Conservation (phyloP, 1,139 yeast genomes). For the Pichia sp. region DNA sequence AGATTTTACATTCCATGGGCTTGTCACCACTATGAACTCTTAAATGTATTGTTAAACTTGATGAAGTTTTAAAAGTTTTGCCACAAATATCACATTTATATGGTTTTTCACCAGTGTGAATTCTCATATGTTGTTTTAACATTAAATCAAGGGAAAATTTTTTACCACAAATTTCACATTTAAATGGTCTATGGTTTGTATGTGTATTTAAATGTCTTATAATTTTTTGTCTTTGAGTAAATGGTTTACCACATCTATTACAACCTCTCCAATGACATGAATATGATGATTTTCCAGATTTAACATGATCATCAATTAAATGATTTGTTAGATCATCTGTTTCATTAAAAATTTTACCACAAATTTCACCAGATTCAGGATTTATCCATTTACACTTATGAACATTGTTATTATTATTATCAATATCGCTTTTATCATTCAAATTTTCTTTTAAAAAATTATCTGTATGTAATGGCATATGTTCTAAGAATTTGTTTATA, state of each 20-base stretch:
- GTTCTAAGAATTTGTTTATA: slow-evolving; percentile 49
- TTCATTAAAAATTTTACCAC: slow-evolving; percentile 43
- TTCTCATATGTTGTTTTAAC: slow-evolving; percentile 69
- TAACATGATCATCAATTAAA: slow-evolving; percentile 59
- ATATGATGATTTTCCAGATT: slow-evolving; percentile 66
- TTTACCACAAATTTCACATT: slow-evolving; percentile 62
- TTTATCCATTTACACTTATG: slow-evolving; percentile 35
- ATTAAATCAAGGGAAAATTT: slow-evolving; percentile 63
- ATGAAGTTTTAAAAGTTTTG: slow-evolving; percentile 48
- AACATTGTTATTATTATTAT: slow-evolving; percentile 26
- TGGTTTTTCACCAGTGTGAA: slow-evolving; percentile 81
- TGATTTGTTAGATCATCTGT: slow-evolving; percentile 68
- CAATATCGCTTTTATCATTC: neutral
- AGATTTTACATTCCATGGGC: slow-evolving; percentile 74
- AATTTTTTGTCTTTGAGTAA: slow-evolving; percentile 79
- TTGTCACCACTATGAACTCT: slow-evolving; percentile 59
- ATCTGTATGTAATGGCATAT: slow-evolving; percentile 40
- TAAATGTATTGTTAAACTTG: slow-evolving; percentile 48
- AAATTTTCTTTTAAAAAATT: neutral
- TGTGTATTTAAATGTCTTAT: slow-evolving; percentile 84
- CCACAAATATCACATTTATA: slow-evolving; percentile 43
- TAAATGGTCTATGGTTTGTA: slow-evolving; percentile 73
- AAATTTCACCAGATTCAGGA: slow-evolving; percentile 27
- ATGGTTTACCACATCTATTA: slow-evolving; percentile 53
- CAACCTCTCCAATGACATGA: slow-evolving; percentile 78